Percentiles rank a stretch among this genome's conserved stretches.
phyloP scores from a whole-genome alignment of 2,329 filamentous ascomycete genomes.

The Penicillium glabrum region DNA sequence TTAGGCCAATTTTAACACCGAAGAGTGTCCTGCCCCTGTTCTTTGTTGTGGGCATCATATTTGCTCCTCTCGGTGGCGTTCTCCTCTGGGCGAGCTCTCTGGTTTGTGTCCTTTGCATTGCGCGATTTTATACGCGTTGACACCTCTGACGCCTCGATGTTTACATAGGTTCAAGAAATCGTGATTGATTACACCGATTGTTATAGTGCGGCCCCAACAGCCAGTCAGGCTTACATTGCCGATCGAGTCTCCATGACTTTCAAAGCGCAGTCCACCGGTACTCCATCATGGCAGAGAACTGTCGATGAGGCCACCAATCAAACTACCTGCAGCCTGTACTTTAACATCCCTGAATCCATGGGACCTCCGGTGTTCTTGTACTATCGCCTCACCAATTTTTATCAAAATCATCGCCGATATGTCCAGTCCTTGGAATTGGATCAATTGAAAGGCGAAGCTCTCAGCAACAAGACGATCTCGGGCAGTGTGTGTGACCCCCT shows the following conservation, averaged over 20 bases:
- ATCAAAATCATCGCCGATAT: constrained; percentile 97
- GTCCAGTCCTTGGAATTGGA: constrained; percentile 83
- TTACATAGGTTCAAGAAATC: constrained; percentile 77
- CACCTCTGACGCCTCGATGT: neutral
- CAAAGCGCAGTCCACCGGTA: constrained; percentile 51
- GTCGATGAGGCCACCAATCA: constrained; percentile 37
- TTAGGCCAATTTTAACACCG: constrained; percentile 86
- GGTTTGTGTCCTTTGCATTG: constrained; percentile 49
- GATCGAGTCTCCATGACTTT: constrained; percentile 68
- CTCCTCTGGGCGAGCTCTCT: constrained; percentile 81
- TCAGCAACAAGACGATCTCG: constrained; percentile 61
- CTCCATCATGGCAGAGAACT: constrained; percentile 33
- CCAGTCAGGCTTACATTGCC: constrained; percentile 30
- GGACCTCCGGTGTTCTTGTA: constrained; percentile 84
- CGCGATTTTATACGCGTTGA: neutral
- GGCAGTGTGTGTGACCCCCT: constrained; percentile 75
- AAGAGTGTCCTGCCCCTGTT: constrained; percentile 92
- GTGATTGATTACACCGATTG: constrained; percentile 88
- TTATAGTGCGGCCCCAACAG: constrained; percentile 53
- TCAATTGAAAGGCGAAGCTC: constrained; percentile 74
- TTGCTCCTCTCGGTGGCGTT: constrained; percentile 86
- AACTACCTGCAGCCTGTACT: constrained; percentile 69
- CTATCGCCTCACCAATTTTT: constrained; percentile 96
- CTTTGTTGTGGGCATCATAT: constrained; percentile 86
- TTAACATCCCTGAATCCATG: constrained; percentile 77